Conservation (phyloP, 2,329 filamentous ascomycete genomes). For the Parasarocladium wereldwijsianum region DNA sequence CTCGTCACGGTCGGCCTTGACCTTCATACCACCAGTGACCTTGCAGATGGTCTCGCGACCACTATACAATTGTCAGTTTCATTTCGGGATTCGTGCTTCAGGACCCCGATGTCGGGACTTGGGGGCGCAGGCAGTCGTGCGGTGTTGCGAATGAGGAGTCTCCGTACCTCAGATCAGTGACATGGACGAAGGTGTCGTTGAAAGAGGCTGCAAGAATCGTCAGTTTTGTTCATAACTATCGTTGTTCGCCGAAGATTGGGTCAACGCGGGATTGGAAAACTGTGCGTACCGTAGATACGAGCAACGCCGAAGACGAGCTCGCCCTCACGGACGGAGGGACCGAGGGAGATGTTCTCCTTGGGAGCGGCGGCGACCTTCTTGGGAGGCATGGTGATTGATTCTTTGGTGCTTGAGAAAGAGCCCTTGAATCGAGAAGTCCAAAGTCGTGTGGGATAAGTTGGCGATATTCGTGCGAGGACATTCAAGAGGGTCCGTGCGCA, state of each 20-base stretch:
- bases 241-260: conserved; percentile 18
- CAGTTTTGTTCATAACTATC: not conserved
- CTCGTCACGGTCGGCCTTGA: conserved; percentile 99
- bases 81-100: not conserved
- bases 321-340: conserved; percentile 92
- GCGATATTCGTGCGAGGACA: conserved; percentile 7
- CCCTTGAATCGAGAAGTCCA: conserved; percentile 2
- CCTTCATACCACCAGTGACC: conserved; percentile 99
- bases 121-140: too few relatives aligned
- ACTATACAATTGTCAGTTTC: conserved; percentile 45
- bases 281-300: conserved; percentile 71
- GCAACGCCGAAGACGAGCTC: conserved; percentile 97
- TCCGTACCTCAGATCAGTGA: conserved; percentile 89
- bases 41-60: conserved; percentile 99
- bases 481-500: conserved; percentile 12
- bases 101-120: too few relatives aligned
- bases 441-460: not conserved
- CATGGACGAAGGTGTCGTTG: conserved; percentile 93
- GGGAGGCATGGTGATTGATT: conserved; percentile 64
- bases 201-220: conserved; percentile 70
- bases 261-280: not conserved
- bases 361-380: conserved; percentile 75
- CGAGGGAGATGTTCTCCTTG: conserved; percentile 97
- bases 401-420: conserved; percentile 10
- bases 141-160: too few relatives aligned